These are phyloP conservation scores for Tremellales sp. DNA, from an alignment of 1,284 basidiomycete species.

Conservation along the genomic window DNA sequence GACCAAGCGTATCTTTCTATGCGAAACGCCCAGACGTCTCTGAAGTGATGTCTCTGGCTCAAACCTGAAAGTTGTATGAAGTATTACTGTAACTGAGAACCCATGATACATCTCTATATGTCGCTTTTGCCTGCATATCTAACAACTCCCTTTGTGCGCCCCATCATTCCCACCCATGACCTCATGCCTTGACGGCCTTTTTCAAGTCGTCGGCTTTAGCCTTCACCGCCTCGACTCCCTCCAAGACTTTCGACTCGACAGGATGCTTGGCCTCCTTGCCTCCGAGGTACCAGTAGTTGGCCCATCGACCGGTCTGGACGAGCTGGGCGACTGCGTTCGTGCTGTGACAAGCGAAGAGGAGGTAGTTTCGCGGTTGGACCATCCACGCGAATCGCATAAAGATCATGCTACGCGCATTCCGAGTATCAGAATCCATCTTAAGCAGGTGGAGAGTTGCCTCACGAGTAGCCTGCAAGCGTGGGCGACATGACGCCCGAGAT, in stretches of 20 bases:
- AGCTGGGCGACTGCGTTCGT: conserved; percentile 85
- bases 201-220: conserved; percentile 20
- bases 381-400: conserved; percentile 98
- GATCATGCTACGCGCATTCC: conserved; percentile 59
- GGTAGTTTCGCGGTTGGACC: conserved; percentile 89
- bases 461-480: conserved; percentile 86
- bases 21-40: conserved; percentile 43
- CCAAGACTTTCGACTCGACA: conserved; percentile 6
- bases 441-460: conserved; percentile 48
- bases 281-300: conserved; percentile 71
- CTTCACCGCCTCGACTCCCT: conserved; percentile 15
- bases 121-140: neutral
- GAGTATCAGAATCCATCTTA: neutral
- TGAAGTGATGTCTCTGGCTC: too few species aligned
- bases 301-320: conserved; percentile 74
- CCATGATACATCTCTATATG: neutral
- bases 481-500: conserved; percentile 93
- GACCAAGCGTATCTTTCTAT: conserved; percentile 48
- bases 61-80: too few species aligned
- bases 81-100: neutral
- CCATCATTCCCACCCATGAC: neutral
- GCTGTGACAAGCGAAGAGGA: conserved; percentile 85
- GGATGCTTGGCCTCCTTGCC: conserved; percentile 43
- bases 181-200: conserved; percentile 25
- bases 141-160: neutral